phyloP scores from a whole-genome alignment of 768 basidiomycete genomes.

The Kwoniella shandongensis region DNA sequence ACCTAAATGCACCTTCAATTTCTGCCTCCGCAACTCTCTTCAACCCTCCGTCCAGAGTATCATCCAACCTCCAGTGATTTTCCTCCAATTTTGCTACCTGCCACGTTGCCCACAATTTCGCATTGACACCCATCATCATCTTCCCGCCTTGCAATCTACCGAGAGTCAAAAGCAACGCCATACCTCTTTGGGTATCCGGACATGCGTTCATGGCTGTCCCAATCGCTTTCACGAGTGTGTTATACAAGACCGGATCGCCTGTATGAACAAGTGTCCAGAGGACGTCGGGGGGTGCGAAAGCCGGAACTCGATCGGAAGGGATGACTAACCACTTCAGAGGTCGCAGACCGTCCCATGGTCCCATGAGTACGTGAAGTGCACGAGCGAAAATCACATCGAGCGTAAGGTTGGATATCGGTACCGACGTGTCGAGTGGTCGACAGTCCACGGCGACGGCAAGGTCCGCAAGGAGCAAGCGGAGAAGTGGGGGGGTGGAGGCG shows the following conservation, averaged over 20 bases:
- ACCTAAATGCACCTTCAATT: neutral
- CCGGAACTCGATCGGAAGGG: neutral
- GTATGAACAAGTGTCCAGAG: slow-evolving; percentile 4
- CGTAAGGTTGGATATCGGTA: neutral
- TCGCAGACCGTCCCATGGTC: neutral
- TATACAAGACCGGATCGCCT: slow-evolving; percentile 2
- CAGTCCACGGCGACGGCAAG: neutral
- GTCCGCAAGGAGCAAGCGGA: neutral
- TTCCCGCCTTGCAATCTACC: slow-evolving; percentile 1
- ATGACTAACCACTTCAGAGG: neutral
- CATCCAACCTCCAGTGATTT: neutral
- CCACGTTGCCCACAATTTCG: neutral
- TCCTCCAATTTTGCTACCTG: neutral
- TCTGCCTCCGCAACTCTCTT: neutral
- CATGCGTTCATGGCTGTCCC: neutral
- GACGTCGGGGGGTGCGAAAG: slow-evolving; percentile 4
- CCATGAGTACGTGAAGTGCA: neutral
- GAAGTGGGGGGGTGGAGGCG: neutral
- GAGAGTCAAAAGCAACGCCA: neutral
- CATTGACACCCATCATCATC: neutral
- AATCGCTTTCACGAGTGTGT: neutral
- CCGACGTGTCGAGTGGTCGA: no score
- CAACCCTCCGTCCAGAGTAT: neutral
- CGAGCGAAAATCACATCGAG: neutral
- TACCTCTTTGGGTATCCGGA: neutral